Evolutionary conservation across 495 filamentous ascomycete species (phyloP).

Genomic region (Aspergillus saccharolyticus): DNA sequence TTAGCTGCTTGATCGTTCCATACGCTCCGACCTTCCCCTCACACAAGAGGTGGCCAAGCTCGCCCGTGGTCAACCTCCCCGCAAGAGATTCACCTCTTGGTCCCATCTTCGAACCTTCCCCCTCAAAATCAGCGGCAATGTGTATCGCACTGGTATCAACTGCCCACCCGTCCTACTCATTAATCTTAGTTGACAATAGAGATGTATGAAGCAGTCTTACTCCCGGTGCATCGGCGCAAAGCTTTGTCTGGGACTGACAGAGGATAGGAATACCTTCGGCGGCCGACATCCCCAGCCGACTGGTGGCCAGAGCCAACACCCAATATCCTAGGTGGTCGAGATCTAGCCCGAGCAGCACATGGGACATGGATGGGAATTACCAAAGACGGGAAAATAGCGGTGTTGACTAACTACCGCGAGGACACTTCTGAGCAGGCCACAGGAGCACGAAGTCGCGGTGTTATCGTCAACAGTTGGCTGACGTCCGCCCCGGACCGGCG

Average conservation of each 20-base stretch:
- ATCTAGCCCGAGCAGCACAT: conserved; percentile 58
- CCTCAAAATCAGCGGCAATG: conserved; percentile 47
- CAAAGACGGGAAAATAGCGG: conserved; percentile 73
- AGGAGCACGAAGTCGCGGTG: conserved; percentile 67
- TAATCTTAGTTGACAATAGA: conserved; percentile 88
- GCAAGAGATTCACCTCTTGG: background rate
- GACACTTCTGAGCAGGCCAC: conserved; percentile 41
- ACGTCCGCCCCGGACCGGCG: conserved; percentile 29
- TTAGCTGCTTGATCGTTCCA: background rate
- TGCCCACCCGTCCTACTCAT: conserved; percentile 80
- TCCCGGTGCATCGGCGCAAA: background rate
- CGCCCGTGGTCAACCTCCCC: background rate
- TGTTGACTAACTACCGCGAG: conserved; percentile 94
- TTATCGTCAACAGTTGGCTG: conserved; percentile 86
- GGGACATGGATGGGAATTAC: conserved; percentile 97
- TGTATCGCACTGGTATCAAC: conserved; percentile 91
- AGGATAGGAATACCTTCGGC: conserved; percentile 73
- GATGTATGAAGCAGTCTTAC: conserved; percentile 54
- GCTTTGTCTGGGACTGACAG: conserved; percentile 16
- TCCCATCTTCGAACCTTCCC: background rate
- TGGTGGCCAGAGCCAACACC: conserved; percentile 70
- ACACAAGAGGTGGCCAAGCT: background rate
- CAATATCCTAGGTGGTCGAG: conserved; percentile 62
- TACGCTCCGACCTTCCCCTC: background rate
- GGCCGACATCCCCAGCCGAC: conserved; percentile 74